Evolutionary conservation across 106 monocot species (phyloP), one percentile per base, ranked within the genome.

Genomic region (Allium cepa): DNA sequence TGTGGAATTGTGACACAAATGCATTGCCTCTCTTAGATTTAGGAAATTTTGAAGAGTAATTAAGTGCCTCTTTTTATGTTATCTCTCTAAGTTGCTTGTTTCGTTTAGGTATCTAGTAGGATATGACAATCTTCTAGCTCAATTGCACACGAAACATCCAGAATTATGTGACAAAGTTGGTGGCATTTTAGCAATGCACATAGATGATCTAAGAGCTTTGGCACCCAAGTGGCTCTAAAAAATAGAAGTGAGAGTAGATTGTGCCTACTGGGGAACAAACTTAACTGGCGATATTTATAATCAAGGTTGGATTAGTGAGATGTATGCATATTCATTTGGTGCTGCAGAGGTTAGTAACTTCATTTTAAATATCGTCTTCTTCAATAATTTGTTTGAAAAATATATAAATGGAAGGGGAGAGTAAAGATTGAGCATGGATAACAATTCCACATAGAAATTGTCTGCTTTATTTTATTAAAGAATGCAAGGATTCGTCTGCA

Each of bases 321-420:
- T 99, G 99, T 99, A 99, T 77, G 99, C 92, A 26, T 99, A 93
- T 69, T 92, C 99, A 53, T 99, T 99, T 81, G 99, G 99, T 75
- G 99, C 99, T 71, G 99, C 99, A 63, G 99, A 96, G 86, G 95
- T 96, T 60, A 74, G 81, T 50, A 49, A 11, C 60, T 65, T 50
- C 56, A 12, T 36, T 36, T 36, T 36, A 36, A 36, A 36, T 36
- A n/a, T n/a, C n/a, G 1, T 2, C 36, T 36, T 36, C 1, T 36
- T 36, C 36, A 36, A 4, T 36, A 2, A 36, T 36, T 36, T 36
- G 36, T 36, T 36, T 36, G 36, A 36, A 36, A 36, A 36, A 36
- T 36, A 36, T 36, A 36, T 36, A 36, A 36, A 36, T 36, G 36
- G 36, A 36, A 36, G 36, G 36, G 3, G 4, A 36, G 36, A 36